Evolutionary conservation across 1,284 basidiomycete species (phyloP).

Genomic region (Omphalotus olearius): DNA sequence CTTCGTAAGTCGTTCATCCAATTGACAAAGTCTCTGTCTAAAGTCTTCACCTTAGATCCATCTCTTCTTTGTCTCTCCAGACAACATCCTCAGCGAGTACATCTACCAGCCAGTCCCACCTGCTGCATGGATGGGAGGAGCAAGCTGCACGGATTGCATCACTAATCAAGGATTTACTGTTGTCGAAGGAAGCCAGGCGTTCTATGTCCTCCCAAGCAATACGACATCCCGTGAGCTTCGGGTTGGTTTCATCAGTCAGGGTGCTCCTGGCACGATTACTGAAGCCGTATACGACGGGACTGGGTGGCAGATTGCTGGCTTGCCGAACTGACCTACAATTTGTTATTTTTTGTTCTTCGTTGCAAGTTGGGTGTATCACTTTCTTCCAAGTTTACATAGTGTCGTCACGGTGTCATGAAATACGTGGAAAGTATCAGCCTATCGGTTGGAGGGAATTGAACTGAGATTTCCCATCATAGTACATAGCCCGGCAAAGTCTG

Average conservation of each 20-base stretch:
- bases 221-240: background rate
- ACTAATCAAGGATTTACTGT: background rate
- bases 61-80: slow-evolving; percentile 7
- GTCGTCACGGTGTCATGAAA: too few relatives aligned
- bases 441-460: too few relatives aligned
- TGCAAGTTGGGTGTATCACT: too few relatives aligned
- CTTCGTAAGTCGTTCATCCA: too few relatives aligned
- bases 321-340: background rate
- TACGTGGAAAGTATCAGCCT: too few relatives aligned
- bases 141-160: slow-evolving; percentile 5
- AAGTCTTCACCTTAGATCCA: background rate
- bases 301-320: slow-evolving; percentile 7
- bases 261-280: background rate
- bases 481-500: too few relatives aligned
- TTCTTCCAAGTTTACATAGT: too few relatives aligned
- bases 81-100: slow-evolving; percentile 10
- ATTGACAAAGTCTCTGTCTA: too few relatives aligned
- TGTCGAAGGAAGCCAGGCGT: background rate
- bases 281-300: slow-evolving; percentile 3
- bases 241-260: slow-evolving; percentile 10
- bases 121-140: background rate
- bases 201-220: slow-evolving; percentile 5
- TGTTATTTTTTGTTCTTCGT: background rate
- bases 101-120: background rate
- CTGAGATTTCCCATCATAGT: too few relatives aligned